Conservation (phyloP, 1,284 basidiomycete genomes). For the Cutaneotrichosporon arboriforme region DNA sequence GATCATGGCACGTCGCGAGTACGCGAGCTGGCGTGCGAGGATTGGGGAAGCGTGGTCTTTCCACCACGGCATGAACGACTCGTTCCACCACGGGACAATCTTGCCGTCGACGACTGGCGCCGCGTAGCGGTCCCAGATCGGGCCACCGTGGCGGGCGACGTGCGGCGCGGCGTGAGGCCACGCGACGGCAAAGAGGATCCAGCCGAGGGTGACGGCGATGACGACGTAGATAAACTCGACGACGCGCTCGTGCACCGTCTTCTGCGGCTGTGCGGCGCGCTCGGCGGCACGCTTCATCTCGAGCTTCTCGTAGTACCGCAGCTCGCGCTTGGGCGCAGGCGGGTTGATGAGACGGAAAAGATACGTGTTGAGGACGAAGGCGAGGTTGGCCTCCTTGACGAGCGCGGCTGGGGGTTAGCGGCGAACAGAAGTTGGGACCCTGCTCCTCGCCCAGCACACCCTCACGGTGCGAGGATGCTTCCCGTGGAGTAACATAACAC, state of each 20-base stretch:
- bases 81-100: constrained; percentile 6
- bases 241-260: background rate
- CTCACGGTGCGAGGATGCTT: too few species aligned
- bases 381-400: constrained; percentile 61
- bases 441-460: too few species aligned
- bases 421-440: too few species aligned
- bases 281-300: background rate
- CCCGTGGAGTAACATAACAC: too few species aligned
- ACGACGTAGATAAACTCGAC: background rate
- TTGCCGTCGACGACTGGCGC: background rate
- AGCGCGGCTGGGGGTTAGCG: constrained; percentile 47
- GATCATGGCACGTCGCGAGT: background rate
- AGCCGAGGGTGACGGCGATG: background rate
- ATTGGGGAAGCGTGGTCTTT: background rate
- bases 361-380: constrained; percentile 63
- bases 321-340: constrained; percentile 4
- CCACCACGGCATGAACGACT: constrained; percentile 4
- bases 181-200: background rate
- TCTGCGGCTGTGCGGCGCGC: background rate
- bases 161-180: background rate
- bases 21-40: background rate
- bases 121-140: background rate
- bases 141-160: background rate
- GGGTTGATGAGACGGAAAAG: constrained; percentile 57
- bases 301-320: constrained; percentile 21